These are phyloP conservation scores for Metschnikowia rubicola DNA, from an alignment of 805 yeast species.

Conservation along the genomic window DNA sequence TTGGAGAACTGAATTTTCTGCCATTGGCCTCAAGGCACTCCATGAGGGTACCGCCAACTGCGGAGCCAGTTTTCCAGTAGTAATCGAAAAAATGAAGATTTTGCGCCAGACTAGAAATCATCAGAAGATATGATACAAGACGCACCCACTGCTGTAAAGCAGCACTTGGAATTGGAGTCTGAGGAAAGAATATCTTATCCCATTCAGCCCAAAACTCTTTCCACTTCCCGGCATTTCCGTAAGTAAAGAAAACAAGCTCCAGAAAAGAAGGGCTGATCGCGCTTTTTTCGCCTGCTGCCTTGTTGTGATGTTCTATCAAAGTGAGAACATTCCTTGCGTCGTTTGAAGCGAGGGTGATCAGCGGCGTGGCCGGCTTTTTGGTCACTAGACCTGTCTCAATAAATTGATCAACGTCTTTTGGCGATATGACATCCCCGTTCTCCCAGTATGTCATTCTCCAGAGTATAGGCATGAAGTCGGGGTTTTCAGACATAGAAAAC, in stretches of 20 bases:
- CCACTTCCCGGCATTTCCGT: constrained; percentile 41
- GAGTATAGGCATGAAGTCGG: constrained; percentile 32
- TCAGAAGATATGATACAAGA: constrained; percentile 31
- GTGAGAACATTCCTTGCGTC: constrained; percentile 29
- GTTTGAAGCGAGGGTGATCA: constrained; percentile 23
- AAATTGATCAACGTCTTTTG: constrained; percentile 23
- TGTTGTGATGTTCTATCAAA: constrained; percentile 23
- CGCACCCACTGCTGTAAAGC: constrained; percentile 29
- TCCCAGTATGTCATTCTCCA: constrained; percentile 30
- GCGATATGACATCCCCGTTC: constrained; percentile 18
- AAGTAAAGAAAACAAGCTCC: constrained; percentile 34
- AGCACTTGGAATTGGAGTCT: constrained; percentile 2
- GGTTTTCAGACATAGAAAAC: constrained; percentile 23
- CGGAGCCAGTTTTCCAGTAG: constrained; percentile 27
- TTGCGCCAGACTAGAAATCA: constrained; percentile 25
- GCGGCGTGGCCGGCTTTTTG: constrained; percentile 4
- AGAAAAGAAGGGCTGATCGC: constrained; percentile 21
- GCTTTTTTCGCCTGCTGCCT: constrained; percentile 4
- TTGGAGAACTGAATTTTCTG: constrained; percentile 17
- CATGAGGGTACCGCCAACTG: constrained; percentile 25
- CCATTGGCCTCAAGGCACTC: constrained; percentile 18
- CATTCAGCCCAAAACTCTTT: constrained; percentile 37
- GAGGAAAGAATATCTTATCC: constrained; percentile 20
- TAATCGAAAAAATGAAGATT: constrained; percentile 26
- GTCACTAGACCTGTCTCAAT: constrained; percentile 14